Evolutionary conservation across 768 basidiomycete genomes (phyloP), one percentile per base, ranked within the genome.

Genomic region (Agaricus subrufescens): DNA sequence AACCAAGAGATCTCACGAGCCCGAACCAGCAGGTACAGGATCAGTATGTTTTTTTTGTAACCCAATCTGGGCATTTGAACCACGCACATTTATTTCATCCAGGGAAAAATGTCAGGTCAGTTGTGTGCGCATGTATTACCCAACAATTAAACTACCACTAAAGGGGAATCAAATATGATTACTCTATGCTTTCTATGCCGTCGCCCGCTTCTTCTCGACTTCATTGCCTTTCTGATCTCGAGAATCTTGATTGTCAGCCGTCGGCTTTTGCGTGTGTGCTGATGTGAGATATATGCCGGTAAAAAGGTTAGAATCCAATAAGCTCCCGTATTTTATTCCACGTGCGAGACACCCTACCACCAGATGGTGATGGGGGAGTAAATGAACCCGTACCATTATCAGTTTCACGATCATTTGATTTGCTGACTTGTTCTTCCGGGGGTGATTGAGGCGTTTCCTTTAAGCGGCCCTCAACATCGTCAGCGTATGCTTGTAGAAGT

Each of bases 401-500:
- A 72, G 67, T 63, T 56, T 66, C 52, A 64, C 63, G 37, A 60
- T 19, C 29, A 11, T 45, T 65, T 50, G 66, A 60, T 54, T 69
- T 66, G 43, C 64, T 56, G 45, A 61, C 52, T 27, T 59, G 34
- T 34, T 11, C 31, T 52, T 52, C 47, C 19, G 43, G 45, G 54
- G 59, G 61, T 48, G 56, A 42, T 26, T 50, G 15, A 30, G 12
- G 55, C 57, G 56, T 58, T 43, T 46, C 43, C 30, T 59, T 49
- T 34, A 59, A 54, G 34, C 54, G 66, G 30, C 90, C 92, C 71
- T 97, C 94, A n/a, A 91, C 80, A 63, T 98, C 95, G 66, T 94
- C 90, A 19, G 92, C 96, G 65, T 89, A 98, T 60, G 85, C 83
- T 71, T 98, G 84, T 42, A 98, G 69, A 58, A 98, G 85, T 66